Base-by-base conservation (phyloP, 805 yeast species). In the Lipomyces sp. region DNA sequence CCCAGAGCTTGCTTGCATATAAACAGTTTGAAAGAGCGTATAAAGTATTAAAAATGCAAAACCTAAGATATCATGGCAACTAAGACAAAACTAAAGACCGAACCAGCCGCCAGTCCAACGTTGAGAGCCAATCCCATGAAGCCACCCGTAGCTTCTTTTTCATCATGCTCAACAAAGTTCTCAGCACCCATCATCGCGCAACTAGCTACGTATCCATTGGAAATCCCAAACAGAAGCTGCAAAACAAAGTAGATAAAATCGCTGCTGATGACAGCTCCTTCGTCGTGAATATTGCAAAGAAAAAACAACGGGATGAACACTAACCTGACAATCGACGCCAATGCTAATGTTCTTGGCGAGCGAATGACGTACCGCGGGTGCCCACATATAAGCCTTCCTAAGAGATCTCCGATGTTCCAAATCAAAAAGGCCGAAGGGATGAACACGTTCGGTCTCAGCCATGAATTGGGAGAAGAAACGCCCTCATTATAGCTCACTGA, bases 131-230 rank as follows among this genome's bases (percentile, higher is more conserved):
- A 80, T 1, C 88, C 81, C 39, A 95, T 83, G 65, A 90, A 86
- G 2, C 97, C 97, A 39, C 96, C 96, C 1, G 98, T 96, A 0
- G 96, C 96, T 52, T 86, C 87, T 65, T 81, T 82, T 62, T 87
- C 91, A 19, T 76, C 75, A 31, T 81, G 86, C 1, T 75, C 74
- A 29, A 79, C 83, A 46, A 74, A 76, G 16, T 74, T 71, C 0
- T 85, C 82, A 2, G 88, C 84, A 41, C 75, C 76, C 84, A 87
- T 86, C 69, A 91, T 87, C 49, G 87, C 78, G 24, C 87, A 78
- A 5, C 95, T 83, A 45, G 85, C 77, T 26, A 86, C 72, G 60
- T 89, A 95, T 2, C 98, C 98, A 63, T 86, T 89, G 3, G 95
- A 81, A 39, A 87, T 61, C 0, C 98, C 98, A 71, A 87, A 93